These are phyloP conservation scores for Miscanthus sacchariflorus DNA, from an alignment of 202 grass and related monocot species.

Conservation along the genomic window DNA sequence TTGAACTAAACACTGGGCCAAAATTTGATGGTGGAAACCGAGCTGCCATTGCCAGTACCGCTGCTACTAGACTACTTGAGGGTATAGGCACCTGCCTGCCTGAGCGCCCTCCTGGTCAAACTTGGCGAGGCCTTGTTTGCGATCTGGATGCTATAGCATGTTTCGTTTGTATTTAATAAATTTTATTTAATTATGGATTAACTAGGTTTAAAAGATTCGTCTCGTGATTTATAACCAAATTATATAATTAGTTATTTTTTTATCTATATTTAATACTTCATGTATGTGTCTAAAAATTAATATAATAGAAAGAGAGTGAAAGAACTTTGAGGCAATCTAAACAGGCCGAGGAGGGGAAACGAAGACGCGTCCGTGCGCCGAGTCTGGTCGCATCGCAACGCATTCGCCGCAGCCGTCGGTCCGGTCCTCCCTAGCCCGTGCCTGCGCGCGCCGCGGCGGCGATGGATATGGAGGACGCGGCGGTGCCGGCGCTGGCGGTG, in stretches of 20 bases:
- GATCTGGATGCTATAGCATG: no score
- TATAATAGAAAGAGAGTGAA: no score
- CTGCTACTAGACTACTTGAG: background rate
- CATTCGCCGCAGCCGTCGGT: background rate
- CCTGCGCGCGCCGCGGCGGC: background rate
- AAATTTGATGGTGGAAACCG: background rate
- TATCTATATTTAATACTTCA: no score
- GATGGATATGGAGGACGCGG: conserved; percentile 10
- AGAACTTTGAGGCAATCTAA: no score
- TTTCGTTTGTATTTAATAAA: no score
- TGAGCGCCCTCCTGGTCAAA: conserved; percentile 28
- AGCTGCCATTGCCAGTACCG: conserved; percentile 17
- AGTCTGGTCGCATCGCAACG: background rate
- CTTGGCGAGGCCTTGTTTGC: no score
- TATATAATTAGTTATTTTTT: no score
- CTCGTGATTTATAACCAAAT: no score
- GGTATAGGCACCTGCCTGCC: background rate
- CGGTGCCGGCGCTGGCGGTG: conserved; percentile 54
- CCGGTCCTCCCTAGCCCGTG: background rate
- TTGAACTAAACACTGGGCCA: no score
- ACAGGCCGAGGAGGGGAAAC: background rate
- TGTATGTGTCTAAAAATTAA: no score
- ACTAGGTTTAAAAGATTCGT: no score
- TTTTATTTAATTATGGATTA: no score
- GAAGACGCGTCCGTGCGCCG: conserved; percentile 11